phyloP scores from a whole-genome alignment of 2,329 filamentous ascomycete species.

The Hymenoscyphus repandus region DNA sequence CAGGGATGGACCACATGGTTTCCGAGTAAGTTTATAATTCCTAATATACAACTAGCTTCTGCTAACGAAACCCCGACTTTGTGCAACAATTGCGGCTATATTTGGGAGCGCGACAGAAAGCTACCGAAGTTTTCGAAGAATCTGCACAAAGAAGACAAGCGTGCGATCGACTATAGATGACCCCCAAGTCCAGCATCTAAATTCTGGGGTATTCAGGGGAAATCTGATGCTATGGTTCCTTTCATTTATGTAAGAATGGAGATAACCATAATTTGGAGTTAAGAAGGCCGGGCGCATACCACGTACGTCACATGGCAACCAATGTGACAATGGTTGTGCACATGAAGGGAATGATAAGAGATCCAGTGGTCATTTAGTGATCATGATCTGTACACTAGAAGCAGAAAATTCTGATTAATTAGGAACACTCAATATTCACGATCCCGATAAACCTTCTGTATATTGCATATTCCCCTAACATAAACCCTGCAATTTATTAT shows the following conservation, averaged over 20 bases:
- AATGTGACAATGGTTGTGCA: background rate
- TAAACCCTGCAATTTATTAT: too few relatives aligned
- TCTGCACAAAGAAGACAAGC: conserved; percentile 46
- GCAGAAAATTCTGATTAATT: background rate
- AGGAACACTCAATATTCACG: too few relatives aligned
- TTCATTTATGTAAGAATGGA: conserved; percentile 6
- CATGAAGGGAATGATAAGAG: conserved; percentile 1
- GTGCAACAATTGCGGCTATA: conserved; percentile 87
- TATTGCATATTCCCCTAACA: too few relatives aligned
- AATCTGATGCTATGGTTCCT: background rate
- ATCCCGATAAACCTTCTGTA: too few relatives aligned
- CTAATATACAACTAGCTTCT: conserved; percentile 6
- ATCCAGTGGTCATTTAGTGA: conserved; percentile 1
- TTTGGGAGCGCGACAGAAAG: conserved; percentile 82
- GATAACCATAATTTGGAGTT: conserved; percentile 12
- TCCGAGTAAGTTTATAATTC: conserved; percentile 58
- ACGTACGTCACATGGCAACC: conserved; percentile 11
- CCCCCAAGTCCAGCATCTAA: background rate
- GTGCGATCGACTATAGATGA: conserved; percentile 30
- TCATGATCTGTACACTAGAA: conserved; percentile 6
- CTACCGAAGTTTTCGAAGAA: conserved; percentile 73
- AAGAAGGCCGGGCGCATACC: conserved; percentile 9
- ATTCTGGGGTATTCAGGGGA: too few relatives aligned
- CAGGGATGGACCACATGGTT: conserved; percentile 79
- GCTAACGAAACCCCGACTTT: conserved; percentile 50